Base-by-base conservation (phyloP, 2,329 filamentous ascomycete species). In the Dothistroma pini region DNA sequence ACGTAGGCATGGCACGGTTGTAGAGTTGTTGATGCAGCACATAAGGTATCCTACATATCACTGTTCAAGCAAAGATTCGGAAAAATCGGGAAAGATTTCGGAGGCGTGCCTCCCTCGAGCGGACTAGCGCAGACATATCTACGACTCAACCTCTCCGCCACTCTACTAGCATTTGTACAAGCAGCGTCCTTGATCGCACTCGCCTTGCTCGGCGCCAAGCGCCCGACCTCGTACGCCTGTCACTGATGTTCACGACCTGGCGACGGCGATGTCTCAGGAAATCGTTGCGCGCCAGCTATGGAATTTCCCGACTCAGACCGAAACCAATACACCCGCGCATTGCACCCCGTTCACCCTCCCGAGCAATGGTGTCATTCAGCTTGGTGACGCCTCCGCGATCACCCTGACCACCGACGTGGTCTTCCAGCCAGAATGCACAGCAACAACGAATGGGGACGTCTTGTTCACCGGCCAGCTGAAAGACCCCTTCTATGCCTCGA, bases 401-500 rank as follows among this genome's bases (percentile, higher is more conserved):
- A 87, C 83, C 50, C 80, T 90, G 67, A 80, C 82, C 53, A 76
- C 81, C 61, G 79, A 84, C 63, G 84, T 84, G 68, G 75, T 87
- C 64, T 89, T 86, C 75, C 81, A 80, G 35, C 84, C 85, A 10
- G 74, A 78, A 57, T 88, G 86, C 73, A 79, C 79, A 31, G 76
- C 78, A 19, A 60, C 57, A 12, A 72, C 78, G 61, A 75, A 77
- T 60, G 73, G 75, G 51, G 75, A 80, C 65, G 70, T 78, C 66
- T 78, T 80, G 48, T 79, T 80, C 62, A 76, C 87, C 64, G 84
- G 87, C 62, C 86, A 92, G 75, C 85, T 90, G 58, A 83, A 85
- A 65, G 91, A 96, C 70, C 92, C 92, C 9, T 99, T 99, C 76
- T 96, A 96, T 76, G 89, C 93, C 58, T 96, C 93, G 41, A 92